phyloP scores from a whole-genome alignment of 225 moss, liverwort and hornwort genomes.

The Lunularia cruciata region DNA sequence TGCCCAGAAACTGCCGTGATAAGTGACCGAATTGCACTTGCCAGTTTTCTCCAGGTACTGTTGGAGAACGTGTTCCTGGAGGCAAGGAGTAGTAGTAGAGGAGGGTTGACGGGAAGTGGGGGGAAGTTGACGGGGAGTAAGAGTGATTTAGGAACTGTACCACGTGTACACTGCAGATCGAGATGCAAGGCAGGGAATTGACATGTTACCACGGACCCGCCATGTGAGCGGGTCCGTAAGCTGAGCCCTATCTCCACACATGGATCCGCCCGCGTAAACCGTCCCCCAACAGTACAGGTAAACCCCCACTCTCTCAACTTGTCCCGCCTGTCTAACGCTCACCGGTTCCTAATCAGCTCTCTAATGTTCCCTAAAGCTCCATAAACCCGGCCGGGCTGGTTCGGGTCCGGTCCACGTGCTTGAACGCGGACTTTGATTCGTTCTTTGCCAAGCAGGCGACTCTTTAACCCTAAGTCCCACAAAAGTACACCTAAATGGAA shows the following conservation, averaged over 20 bases:
- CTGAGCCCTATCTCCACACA: neutral
- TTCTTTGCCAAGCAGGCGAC: neutral
- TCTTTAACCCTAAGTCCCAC: neutral
- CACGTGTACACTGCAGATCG: conserved; percentile 12
- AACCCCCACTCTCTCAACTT: neutral
- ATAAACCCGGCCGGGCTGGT: neutral
- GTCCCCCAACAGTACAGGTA: conserved; percentile 12
- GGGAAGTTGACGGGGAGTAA: neutral
- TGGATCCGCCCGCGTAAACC: conserved; percentile 3
- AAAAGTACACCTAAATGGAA: neutral
- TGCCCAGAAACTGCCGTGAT: too few species aligned
- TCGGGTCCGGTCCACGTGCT: conserved; percentile 8
- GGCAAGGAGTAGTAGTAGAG: neutral
- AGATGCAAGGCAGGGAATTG: conserved; percentile 4
- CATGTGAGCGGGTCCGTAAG: neutral
- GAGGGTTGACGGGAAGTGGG: neutral
- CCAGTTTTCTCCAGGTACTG: neutral
- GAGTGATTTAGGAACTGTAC: neutral
- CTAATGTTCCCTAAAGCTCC: too few species aligned
- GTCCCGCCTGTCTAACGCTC: neutral
- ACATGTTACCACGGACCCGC: conserved; percentile 13
- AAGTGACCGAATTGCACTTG: too few species aligned
- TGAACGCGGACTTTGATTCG: conserved; percentile 2
- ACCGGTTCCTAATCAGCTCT: conserved; percentile 9
- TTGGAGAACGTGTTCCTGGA: neutral